A percentile compares a stretch with the other conserved stretches of the same genome.
Conservation (phyloP, 1,284 basidiomycete species). For the Leucoagaricus sp. region DNA sequence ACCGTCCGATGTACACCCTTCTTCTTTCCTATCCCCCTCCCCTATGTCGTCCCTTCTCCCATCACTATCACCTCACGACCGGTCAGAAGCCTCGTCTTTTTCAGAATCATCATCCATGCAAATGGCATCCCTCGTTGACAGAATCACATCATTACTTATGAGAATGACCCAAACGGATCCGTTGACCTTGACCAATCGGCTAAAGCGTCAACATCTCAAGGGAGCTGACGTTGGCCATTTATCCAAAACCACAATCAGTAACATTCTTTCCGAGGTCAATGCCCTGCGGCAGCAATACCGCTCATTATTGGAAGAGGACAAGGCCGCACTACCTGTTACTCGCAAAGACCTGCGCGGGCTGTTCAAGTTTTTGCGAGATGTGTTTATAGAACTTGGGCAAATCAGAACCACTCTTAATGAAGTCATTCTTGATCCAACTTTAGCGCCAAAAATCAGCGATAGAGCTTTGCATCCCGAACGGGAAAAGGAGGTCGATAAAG, state of each 20-base stretch:
- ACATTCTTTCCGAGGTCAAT: conserved; percentile 73
- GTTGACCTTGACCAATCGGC: conserved; percentile 82
- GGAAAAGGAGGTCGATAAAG: conserved; percentile 24
- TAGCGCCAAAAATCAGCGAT: conserved; percentile 75
- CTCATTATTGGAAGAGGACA: conserved; percentile 70
- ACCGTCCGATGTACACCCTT: conserved; percentile 22
- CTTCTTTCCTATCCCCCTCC: conserved; percentile 29
- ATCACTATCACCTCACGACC: conserved; percentile 51
- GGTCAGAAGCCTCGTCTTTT: conserved; percentile 70
- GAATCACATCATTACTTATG: conserved; percentile 64
- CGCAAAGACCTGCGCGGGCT: conserved; percentile 84
- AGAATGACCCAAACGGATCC: conserved; percentile 85
- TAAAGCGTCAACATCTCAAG: conserved; percentile 90
- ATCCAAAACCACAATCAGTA: conserved; percentile 80
- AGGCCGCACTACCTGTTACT: conserved; percentile 62
- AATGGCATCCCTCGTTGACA: conserved; percentile 71
- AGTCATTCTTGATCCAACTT: conserved; percentile 83
- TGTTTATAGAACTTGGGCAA: conserved; percentile 82
- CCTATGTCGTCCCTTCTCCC: conserved; percentile 41
- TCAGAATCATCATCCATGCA: conserved; percentile 52
- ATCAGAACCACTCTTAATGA: conserved; percentile 88
- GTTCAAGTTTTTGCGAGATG: conserved; percentile 85
- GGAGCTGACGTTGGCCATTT: conserved; percentile 88
- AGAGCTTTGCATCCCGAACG: conserved; percentile 66
- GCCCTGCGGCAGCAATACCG: conserved; percentile 79